Conservation (phyloP, 129 eudicot species). For the Centaurea solstitialis region DNA sequence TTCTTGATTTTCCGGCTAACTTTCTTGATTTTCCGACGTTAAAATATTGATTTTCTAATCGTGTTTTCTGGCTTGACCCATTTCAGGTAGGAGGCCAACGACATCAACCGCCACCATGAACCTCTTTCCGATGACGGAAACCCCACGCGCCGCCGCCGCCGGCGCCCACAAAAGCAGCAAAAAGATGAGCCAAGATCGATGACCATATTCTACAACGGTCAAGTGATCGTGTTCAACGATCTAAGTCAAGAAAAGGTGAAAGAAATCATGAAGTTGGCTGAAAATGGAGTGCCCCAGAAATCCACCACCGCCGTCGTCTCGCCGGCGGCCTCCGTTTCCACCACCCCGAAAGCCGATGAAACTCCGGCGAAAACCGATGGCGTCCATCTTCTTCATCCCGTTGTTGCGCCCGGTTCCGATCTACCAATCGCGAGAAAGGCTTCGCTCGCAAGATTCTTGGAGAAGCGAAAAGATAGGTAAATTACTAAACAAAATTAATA, state of each 20-base stretch:
- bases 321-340: slow-evolving; percentile 11
- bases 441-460: slow-evolving; percentile 81
- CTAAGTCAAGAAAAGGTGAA: slow-evolving; percentile 73
- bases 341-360: slow-evolving; percentile 40
- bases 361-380: slow-evolving; percentile 19
- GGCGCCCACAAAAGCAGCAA: slow-evolving; percentile 34
- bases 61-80: not conserved
- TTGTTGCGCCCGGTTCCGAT: slow-evolving; percentile 52
- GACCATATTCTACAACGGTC: slow-evolving; percentile 93
- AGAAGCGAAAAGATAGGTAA: slow-evolving; percentile 87
- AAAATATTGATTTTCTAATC: not conserved
- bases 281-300: slow-evolving; percentile 33
- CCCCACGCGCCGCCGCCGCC: slow-evolving; percentile 19
- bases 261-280: slow-evolving; percentile 72
- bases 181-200: slow-evolving; percentile 31
- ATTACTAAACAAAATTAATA: not conserved
- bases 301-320: slow-evolving; percentile 8
- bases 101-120: slow-evolving; percentile 58
- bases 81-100: slow-evolving; percentile 26
- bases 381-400: slow-evolving; percentile 27
- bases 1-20: too few relatives aligned
- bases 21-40: too few relatives aligned
- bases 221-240: slow-evolving; percentile 77
- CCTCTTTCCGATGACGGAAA: slow-evolving; percentile 34
- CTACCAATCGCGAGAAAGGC: slow-evolving; percentile 92